These are phyloP conservation scores for Didymella sp. DNA, from an alignment of 2,329 filamentous ascomycete species.

Conservation along the genomic window DNA sequence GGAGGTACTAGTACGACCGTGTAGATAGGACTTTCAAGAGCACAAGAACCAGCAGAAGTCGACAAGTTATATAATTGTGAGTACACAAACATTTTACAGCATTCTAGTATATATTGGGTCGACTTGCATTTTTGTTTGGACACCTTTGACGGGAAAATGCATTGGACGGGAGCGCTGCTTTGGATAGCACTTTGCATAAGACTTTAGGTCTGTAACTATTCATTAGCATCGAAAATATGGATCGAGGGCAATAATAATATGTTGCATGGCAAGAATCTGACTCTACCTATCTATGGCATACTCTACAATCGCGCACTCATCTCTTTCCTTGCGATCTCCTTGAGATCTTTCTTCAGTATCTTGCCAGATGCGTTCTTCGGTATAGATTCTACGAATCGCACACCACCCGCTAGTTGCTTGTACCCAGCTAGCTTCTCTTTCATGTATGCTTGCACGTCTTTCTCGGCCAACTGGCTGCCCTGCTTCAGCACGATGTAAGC, in stretches of 20 bases:
- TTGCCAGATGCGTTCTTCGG: conserved; percentile 46
- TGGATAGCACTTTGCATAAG: conserved; percentile 11
- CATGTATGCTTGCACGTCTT: conserved; percentile 41
- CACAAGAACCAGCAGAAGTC: not conserved
- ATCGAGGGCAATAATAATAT: conserved; percentile 2
- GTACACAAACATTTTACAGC: conserved; percentile 5
- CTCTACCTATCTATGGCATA: conserved; percentile 10
- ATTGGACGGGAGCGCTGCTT: conserved; percentile 9
- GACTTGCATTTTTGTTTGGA: conserved; percentile 5
- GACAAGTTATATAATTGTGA: not conserved
- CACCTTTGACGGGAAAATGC: conserved; percentile 1
- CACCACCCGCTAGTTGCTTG: conserved; percentile 46
- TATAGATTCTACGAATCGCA: conserved; percentile 40
- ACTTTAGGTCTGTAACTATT: not conserved
- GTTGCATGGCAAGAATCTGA: not conserved
- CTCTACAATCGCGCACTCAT: conserved; percentile 30
- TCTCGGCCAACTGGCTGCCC: conserved; percentile 23
- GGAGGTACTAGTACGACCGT: conserved; percentile 16
- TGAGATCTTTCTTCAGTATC: conserved; percentile 42
- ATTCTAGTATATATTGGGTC: conserved; percentile 13
- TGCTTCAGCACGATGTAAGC: conserved; percentile 56
- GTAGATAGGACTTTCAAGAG: conserved; percentile 8
- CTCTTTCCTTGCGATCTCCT: conserved; percentile 33
- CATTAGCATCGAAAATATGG: not conserved
- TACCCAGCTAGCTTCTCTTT: conserved; percentile 44